Evolutionary conservation across 805 yeast species (phyloP), one percentile per base, ranked within the genome.

Genomic region (Ogataea parapolymorpha): DNA sequence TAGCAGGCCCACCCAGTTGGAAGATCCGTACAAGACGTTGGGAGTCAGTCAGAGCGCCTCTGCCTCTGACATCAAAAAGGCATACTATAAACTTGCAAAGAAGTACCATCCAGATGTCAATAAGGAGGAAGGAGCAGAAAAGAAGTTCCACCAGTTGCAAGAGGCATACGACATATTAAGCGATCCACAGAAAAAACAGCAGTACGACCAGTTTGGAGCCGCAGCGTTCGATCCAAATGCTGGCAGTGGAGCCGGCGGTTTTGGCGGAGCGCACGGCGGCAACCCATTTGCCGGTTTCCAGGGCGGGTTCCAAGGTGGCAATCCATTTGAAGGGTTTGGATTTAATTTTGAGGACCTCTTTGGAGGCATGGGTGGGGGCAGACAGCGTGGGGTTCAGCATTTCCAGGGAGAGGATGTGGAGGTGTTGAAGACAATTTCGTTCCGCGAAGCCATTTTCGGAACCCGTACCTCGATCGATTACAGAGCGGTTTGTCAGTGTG

Each of bases 101-200:
- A 77, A 91, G 62, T 89, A 71, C 63, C 99, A 93, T 64, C 99
- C 99, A 0, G 99, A 93, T 68, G 86, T 93, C 32, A 93, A 91
- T 64, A 93, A 91, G 64, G 96, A 86, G 49, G 76, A 78, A 18
- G 91, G 77, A 14, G 93, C 98, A 0, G 95, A 91, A 54, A 78
- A 79, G 58, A 80, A 80, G 62, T 93, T 93, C 68, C 98, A 93
- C 58, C 87, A 85, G 55, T 77, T 93, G 50, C 98, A 91, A 59
- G 93, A 85, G 49, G 95, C 97, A 1, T 93, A 95, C 59, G 99
- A 93, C 64, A 78, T 93, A 26, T 71, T 93, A 56, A 80, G 88
- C 32, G 95, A 89, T 61, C 85, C 87, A 39, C 77, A 77, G 15
- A 91, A 91, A 72, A 79, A 88, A 55, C 77, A 82, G 39, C 96